A percentile compares a stretch with the other conserved stretches of the same genome.
phyloP scores from a whole-genome alignment of 1,139 yeast genomes.

The Blastobotrys proliferans region DNA sequence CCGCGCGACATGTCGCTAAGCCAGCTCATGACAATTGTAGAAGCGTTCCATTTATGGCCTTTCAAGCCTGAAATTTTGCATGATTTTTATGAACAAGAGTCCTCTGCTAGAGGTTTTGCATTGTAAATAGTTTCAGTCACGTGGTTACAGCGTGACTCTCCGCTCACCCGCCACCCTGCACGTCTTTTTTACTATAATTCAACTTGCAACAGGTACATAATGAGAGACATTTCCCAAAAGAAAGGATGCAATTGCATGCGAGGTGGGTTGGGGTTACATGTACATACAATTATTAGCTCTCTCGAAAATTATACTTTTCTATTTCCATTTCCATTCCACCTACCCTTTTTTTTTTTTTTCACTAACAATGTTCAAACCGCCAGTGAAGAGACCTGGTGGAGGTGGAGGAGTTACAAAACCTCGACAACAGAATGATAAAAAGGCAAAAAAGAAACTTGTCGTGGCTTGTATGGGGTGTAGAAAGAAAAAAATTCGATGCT shows the following conservation, averaged over 20 bases:
- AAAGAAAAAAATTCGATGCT: constrained; percentile 38
- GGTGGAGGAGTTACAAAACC: neutral
- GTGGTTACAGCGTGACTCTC: too few species aligned
- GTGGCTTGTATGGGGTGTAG: constrained; percentile 38
- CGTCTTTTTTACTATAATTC: too few species aligned
- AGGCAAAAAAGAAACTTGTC: constrained; percentile 30
- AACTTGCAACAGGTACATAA: too few species aligned
- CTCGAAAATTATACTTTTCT: too few species aligned
- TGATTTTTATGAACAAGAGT: constrained; percentile 38
- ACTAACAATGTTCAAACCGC: constrained; percentile 3
- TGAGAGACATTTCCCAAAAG: too few species aligned
- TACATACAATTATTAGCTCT: too few species aligned
- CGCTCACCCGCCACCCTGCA: too few species aligned
- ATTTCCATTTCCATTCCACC: neutral
- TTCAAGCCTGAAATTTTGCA: constrained; percentile 65
- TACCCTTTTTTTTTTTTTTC: neutral
- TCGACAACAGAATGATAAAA: neutral
- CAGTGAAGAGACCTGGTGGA: neutral
- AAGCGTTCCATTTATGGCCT: constrained; percentile 70
- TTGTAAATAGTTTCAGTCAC: neutral
- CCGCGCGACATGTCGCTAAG: constrained; percentile 50
- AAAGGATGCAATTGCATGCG: too few species aligned
- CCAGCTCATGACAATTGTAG: constrained; percentile 51
- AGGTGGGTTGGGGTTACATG: too few species aligned
- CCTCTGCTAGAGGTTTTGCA: neutral